Evolutionary conservation across 2,329 filamentous ascomycete species (phyloP), one percentile per base, ranked within the genome.

Genomic region (Plenodomus biglobosus): DNA sequence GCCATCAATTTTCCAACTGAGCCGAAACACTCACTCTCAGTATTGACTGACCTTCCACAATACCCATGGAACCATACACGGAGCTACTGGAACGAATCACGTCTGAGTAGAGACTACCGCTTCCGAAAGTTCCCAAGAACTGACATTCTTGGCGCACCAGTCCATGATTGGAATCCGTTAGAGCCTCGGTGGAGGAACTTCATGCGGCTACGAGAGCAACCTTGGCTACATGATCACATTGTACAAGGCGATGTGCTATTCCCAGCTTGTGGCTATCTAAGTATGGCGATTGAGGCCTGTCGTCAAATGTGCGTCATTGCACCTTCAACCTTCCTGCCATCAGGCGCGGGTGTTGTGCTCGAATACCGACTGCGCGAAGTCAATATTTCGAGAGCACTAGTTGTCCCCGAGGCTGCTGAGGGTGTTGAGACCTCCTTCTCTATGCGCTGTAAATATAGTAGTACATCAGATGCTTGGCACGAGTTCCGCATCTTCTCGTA

Each of bases 11-110:
- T 50, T 24, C 43, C 49, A 10, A 38, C 11, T 20, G 44, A 54
- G n/a, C 36, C 48, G 5, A 53, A 48, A 8, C 39, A 48, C 15
- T 8, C 44, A 11, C 35, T 46, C 13, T 44, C 46, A 3, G 42
- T 48, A 3, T 48, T 47, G 10, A 55, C 48, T 1, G 53, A 64
- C 19, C 62, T 72, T 1, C 69, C 71, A 3, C 52, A 52, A 3
- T 73, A 73, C 36, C 50, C 58, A 0, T 74, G 66, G 62, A 66
- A 72, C 44, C 68, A 71, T 45, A 48, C 58, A 3, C 55, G 50
- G 7, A 45, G 50, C 11, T 68, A 64, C 50, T 71, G 65, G 65
- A 46, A 46, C 30, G 63, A 67, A 38, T 48, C 57, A 3, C 46
- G 58, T 2, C 38, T 59, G 8, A 62, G 53, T 34, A 49, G 50